Conservation (phyloP, 352 stramenopile species). For the Peronospora belbahrii region DNA sequence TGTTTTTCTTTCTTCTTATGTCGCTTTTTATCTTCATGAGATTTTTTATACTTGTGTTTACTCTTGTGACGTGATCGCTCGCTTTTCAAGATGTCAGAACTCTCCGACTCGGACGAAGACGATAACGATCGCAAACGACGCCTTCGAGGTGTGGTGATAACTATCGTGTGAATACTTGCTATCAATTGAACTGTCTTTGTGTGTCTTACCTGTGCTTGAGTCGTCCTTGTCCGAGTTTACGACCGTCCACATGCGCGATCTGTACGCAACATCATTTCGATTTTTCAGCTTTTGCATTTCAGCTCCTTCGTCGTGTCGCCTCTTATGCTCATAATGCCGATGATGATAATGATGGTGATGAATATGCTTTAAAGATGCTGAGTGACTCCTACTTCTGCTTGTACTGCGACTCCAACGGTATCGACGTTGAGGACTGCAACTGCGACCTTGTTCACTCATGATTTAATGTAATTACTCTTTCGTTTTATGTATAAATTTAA, state of each 20-base stretch:
- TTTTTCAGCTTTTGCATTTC: conserved; percentile 28
- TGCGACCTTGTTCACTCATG: conserved; percentile 19
- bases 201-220: conserved; percentile 1
- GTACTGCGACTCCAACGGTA: conserved; percentile 11
- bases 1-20: conserved; percentile 33
- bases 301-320: conserved; percentile 3
- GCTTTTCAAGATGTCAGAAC: conserved; percentile 38
- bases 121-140: conserved; percentile 19
- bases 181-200: background rate
- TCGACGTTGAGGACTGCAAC: conserved; percentile 14
- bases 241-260: conserved; percentile 39
- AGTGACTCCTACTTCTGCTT: conserved; percentile 21
- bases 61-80: conserved; percentile 14
- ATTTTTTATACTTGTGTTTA: conserved; percentile 22
- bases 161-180: conserved; percentile 3
- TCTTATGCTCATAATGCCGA: background rate
- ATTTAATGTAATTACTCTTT: background rate
- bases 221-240: conserved; percentile 29
- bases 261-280: conserved; percentile 28
- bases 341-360: conserved; percentile 6
- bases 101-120: conserved; percentile 23
- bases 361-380: conserved; percentile 9
- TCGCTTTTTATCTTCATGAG: conserved; percentile 28
- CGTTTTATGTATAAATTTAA: background rate
- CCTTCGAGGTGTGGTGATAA: conserved; percentile 11